Conservation (phyloP, 129 eudicot genomes). For the Solidago caesia region DNA sequence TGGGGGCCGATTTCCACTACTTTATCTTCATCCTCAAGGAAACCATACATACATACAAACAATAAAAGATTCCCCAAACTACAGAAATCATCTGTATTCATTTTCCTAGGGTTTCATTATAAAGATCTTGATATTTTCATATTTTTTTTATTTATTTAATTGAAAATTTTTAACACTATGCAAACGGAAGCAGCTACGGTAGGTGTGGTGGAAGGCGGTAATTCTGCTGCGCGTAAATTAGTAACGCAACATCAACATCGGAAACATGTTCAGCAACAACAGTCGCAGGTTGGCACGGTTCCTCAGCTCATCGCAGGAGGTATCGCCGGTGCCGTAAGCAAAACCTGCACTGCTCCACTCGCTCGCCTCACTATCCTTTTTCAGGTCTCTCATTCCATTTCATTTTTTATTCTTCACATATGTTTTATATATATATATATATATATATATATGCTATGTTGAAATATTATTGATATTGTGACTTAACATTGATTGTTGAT, state of each 20-base stretch:
- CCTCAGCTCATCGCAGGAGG: conserved; percentile 91
- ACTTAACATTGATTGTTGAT: background rate
- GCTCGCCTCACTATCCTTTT: conserved; percentile 92
- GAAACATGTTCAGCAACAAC: conserved; percentile 42
- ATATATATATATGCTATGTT: background rate
- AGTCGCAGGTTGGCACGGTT: conserved; percentile 71
- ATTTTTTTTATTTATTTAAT: background rate
- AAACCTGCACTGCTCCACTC: conserved; percentile 96
- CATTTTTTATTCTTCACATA: background rate
- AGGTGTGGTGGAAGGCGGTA: conserved; percentile 68
- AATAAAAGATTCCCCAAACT: too few species aligned
- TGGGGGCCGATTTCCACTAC: conserved; percentile 8
- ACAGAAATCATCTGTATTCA: background rate
- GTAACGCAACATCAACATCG: conserved; percentile 46
- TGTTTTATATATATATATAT: background rate
- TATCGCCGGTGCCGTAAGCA: conserved; percentile 94
- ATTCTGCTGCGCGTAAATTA: conserved; percentile 50
- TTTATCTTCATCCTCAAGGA: conserved; percentile 21
- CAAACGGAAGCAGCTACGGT: conserved; percentile 87
- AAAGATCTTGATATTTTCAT: conserved; percentile 19
- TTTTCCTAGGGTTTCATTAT: conserved; percentile 25
- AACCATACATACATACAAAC: background rate
- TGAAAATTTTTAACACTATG: conserved; percentile 35
- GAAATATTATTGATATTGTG: background rate
- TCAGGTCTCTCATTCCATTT: conserved; percentile 52